phyloP scores from a whole-genome alignment of 805 yeast species.

The Cyberlindnera petersonii region DNA sequence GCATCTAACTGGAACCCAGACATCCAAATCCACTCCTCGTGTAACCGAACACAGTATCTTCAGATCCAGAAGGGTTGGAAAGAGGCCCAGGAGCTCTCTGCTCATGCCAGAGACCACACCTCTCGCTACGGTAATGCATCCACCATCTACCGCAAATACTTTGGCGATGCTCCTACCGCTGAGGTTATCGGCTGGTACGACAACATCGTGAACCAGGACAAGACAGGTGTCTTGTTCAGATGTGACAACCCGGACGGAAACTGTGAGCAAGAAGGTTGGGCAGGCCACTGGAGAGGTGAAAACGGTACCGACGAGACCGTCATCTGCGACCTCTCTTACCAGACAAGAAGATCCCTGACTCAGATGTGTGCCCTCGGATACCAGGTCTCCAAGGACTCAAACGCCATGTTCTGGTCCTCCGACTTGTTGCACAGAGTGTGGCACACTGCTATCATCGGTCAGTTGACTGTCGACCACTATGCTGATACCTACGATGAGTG shows the following conservation, averaged over 20 bases:
- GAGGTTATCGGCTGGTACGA: slow-evolving; percentile 36
- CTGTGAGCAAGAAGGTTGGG: slow-evolving; percentile 34
- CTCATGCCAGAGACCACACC: slow-evolving; percentile 35
- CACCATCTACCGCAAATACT: slow-evolving; percentile 32
- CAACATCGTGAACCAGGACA: slow-evolving; percentile 32
- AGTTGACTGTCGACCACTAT: slow-evolving; percentile 34
- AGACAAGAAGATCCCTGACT: slow-evolving; percentile 29
- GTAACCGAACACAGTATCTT: slow-evolving; percentile 18
- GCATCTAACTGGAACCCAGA: slow-evolving; percentile 18
- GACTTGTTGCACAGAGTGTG: slow-evolving; percentile 38
- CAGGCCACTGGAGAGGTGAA: slow-evolving; percentile 38
- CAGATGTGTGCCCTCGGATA: slow-evolving; percentile 36
- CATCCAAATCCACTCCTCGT: slow-evolving; percentile 20
- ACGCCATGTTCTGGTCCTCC: slow-evolving; percentile 33
- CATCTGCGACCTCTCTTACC: slow-evolving; percentile 37
- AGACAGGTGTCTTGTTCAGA: slow-evolving; percentile 33
- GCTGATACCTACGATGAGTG: slow-evolving; percentile 34
- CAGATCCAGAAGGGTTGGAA: slow-evolving; percentile 26
- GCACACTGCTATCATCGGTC: slow-evolving; percentile 33
- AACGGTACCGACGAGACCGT: slow-evolving; percentile 37
- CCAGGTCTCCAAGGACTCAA: slow-evolving; percentile 24
- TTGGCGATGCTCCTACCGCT: slow-evolving; percentile 35
- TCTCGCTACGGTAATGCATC: slow-evolving; percentile 33
- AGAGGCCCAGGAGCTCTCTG: slow-evolving; percentile 32
- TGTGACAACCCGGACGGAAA: slow-evolving; percentile 39